Base-by-base conservation (phyloP, 1,284 basidiomycete species). In the Phlebopus sp. region DNA sequence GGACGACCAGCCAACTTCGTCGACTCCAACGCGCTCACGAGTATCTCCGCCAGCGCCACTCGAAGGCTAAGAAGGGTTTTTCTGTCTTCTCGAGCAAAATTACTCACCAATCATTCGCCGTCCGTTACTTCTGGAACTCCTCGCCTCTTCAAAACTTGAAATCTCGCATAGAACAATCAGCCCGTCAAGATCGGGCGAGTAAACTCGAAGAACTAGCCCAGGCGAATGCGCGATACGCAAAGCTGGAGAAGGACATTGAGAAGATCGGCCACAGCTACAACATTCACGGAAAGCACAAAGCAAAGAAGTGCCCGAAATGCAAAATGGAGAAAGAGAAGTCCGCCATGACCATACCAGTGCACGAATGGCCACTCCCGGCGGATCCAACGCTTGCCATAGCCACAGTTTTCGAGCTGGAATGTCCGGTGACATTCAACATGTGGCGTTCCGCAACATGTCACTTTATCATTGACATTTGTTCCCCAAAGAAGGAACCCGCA, bases 351-450 rank as follows among this genome's bases (percentile, higher is more conserved):
- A 77, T 81, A 32, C 2, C 34, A 0, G 54, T 75, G 3, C 60
- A 75, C 36, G 78, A 81, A 42, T 79, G 76, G 78, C 78, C 77
- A 0, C 56, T 81, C 25, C 76, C 78, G 0, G 29, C 47, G 0
- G 40, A 60, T 8, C 3, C 23, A 2, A 31, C 60, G 1, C 21
- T 46, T 1, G 67, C 66, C 0, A 56, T 68, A 41, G 53, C 49
- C 0, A 64, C 68, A 0, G 61, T 80, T 0, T 80, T 82, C 41
- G 78, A 81, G 45, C 49, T 78, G 2, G 43, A 54, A 2, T 67
- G 67, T 37, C 79, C 79, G 0, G 21, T 50, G 0, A 49, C 55
- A 0, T 75, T 78, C 49, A 51, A 59, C 4, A 59, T 67, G 30
- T 81, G 79, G 79, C 64, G 79, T 13, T 56, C 57, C 2, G 59